Base-by-base conservation (phyloP, 139 green algal genomes). In the Eudorina sp. region DNA sequence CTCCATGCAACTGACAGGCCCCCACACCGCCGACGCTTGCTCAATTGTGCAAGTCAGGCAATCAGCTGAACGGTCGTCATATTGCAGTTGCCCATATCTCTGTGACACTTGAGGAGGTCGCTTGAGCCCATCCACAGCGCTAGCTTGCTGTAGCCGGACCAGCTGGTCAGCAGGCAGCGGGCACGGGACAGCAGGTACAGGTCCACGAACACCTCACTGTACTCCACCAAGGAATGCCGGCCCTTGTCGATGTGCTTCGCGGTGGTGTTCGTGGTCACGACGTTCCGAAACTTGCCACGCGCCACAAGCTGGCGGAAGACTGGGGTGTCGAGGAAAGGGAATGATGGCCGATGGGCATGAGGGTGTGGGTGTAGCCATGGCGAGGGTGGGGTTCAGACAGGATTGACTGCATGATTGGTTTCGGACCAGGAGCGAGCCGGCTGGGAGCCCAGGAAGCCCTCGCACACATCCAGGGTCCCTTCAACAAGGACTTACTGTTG, bases 111-210 rank as follows among this genome's bases (percentile, higher is more conserved):
- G n/a, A 41, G n/a, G n/a, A 74, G 8, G 29, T 43, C 64, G n/a
- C 31, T 18, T 29, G 8, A 29, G 8, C 9, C 64, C 64, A 74
- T 74, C 64, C 64, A 74, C 64, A 74, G n/a, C 29, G 64, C 64
- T 0, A 43, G 8, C n/a, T 74, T 74, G 64, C 64, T 74, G n/a
- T 45, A 74, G 64, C 64, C 64, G 64, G 29, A 45, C 9, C 64
- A 31, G n/a, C 64, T 74, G 64, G 64, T 74, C n/a, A 74, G 64
- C 64, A 74, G n/a, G 64, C 64, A 74, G 64, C 64, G n/a, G n/a
- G 64, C 64, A 31, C 64, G 64, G 64, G 29, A 36, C 18, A 68
- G 58, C 58, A 68, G 58, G 58, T 68, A 68, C 58, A 68, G 58
- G 58, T 68, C 58, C 18, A 68, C 58, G 19, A 68, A 68, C 18